Evolutionary conservation across 2,329 filamentous ascomycete genomes (phyloP).

Genomic region (Aspergillus proliferans): DNA sequence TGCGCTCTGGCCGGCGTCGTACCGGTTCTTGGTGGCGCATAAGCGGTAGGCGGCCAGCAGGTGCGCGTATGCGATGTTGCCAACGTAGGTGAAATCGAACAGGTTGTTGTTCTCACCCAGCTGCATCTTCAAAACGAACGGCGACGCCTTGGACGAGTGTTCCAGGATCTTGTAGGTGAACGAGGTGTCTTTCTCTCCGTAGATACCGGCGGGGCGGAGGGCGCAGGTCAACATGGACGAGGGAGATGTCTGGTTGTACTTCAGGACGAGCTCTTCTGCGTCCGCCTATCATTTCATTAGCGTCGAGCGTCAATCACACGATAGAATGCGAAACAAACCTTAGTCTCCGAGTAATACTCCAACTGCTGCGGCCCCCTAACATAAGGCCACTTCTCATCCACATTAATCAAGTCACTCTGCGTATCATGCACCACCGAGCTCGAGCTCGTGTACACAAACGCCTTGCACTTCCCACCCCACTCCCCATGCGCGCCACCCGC

Average conservation of each 20-base stretch:
- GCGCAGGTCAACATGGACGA: slow-evolving; percentile 66
- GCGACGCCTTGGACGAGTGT: slow-evolving; percentile 54
- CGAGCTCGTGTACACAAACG: slow-evolving; percentile 84
- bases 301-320: not conserved
- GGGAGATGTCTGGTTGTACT: slow-evolving; percentile 59
- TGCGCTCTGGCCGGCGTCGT: slow-evolving; percentile 45
- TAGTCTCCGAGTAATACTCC: slow-evolving; percentile 87
- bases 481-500: slow-evolving; percentile 60
- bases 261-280: slow-evolving; percentile 74
- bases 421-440: slow-evolving; percentile 84
- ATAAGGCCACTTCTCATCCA: slow-evolving; percentile 74
- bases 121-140: slow-evolving; percentile 66
- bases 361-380: slow-evolving; percentile 64
- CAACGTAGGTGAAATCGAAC: slow-evolving; percentile 65
- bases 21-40: slow-evolving; percentile 49
- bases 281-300: slow-evolving; percentile 50
- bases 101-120: slow-evolving; percentile 68
- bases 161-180: slow-evolving; percentile 67
- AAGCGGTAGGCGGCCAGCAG: slow-evolving; percentile 72
- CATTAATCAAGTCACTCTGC: slow-evolving; percentile 69
- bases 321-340: slow-evolving; percentile 47
- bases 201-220: slow-evolving; percentile 81
- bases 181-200: slow-evolving; percentile 82
- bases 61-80: slow-evolving; percentile 70
- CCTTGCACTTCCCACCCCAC: slow-evolving; percentile 59